Conservation (phyloP, 2,329 filamentous ascomycete species). For the Trematosphaeria pertusa region DNA sequence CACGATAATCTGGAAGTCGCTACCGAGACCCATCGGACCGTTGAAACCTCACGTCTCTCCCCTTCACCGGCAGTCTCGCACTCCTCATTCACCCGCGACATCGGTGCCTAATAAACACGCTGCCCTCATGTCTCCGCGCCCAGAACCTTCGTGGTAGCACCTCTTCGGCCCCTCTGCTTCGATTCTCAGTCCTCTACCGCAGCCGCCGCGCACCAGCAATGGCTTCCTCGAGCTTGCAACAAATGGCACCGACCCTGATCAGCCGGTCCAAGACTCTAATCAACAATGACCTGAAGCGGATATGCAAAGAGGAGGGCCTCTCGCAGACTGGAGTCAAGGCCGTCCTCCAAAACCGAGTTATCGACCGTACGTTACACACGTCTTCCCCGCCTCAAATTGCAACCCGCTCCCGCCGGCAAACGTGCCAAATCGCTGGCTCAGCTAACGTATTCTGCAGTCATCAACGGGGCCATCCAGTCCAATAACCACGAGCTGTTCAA, state of each 20-base stretch:
- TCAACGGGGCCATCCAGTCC: slow-evolving; percentile 41
- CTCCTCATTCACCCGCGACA: too few relatives aligned
- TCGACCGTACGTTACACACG: slow-evolving; percentile 69
- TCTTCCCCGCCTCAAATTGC: slow-evolving; percentile 11
- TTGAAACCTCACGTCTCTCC: slow-evolving; percentile 10
- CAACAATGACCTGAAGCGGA: slow-evolving; percentile 73
- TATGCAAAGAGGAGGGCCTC: slow-evolving; percentile 73
- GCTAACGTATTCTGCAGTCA: slow-evolving; percentile 49
- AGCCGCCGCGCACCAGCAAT: slow-evolving; percentile 27
- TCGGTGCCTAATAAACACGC: slow-evolving; percentile 14
- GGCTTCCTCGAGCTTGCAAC: slow-evolving; percentile 50
- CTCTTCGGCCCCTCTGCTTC: background rate
- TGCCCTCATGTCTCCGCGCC: slow-evolving; percentile 7
- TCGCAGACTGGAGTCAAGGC: slow-evolving; percentile 85
- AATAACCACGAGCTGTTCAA: slow-evolving; percentile 47
- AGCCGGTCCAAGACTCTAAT: slow-evolving; percentile 62
- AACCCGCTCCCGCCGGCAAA: slow-evolving; percentile 7
- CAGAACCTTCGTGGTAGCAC: slow-evolving; percentile 12
- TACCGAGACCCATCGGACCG: slow-evolving; percentile 22
- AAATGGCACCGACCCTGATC: slow-evolving; percentile 46
- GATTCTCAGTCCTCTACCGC: slow-evolving; percentile 2
- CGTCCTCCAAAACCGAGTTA: slow-evolving; percentile 78
- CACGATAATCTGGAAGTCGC: slow-evolving; percentile 20
- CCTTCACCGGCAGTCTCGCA: too few relatives aligned
- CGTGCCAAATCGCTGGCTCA: too few relatives aligned